These are phyloP conservation scores for Solanum peruvianum DNA, from an alignment of 257 asterid genomes.

Conservation along the genomic window DNA sequence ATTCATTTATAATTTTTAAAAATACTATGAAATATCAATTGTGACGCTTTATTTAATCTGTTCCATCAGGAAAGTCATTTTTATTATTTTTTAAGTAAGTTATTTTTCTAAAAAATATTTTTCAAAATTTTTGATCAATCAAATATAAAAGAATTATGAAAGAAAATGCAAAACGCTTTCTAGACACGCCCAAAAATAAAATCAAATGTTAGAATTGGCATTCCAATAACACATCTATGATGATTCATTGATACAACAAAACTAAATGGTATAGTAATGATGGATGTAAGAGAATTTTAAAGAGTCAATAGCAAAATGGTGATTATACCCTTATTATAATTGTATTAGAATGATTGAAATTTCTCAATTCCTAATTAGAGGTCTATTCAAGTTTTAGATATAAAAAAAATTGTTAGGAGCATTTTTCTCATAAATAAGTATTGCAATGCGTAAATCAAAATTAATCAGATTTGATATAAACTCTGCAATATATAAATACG, in stretches of 20 bases:
- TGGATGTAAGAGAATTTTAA: constrained; percentile 2
- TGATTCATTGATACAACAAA: background rate
- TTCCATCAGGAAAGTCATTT: background rate
- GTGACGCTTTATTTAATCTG: background rate
- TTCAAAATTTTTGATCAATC: too few relatives aligned
- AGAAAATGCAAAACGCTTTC: too few relatives aligned
- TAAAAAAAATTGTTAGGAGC: too few relatives aligned
- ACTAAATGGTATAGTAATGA: background rate
- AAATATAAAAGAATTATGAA: background rate
- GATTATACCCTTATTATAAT: background rate
- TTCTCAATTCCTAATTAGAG: background rate
- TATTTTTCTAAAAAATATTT: too few relatives aligned
- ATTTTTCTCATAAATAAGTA: background rate
- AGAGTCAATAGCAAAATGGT: constrained; percentile 15
- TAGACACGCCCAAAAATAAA: too few relatives aligned
- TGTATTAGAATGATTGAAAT: background rate
- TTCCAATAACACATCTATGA: background rate
- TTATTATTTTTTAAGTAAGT: too few relatives aligned
- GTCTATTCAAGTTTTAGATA: background rate
- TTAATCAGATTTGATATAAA: too few relatives aligned
- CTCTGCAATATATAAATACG: background rate
- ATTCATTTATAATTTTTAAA: too few relatives aligned
- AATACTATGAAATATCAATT: background rate
- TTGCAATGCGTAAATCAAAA: background rate
- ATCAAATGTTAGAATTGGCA: background rate